Base-by-base conservation (phyloP, 306 rosid species). In the Quillaja saponaria region DNA sequence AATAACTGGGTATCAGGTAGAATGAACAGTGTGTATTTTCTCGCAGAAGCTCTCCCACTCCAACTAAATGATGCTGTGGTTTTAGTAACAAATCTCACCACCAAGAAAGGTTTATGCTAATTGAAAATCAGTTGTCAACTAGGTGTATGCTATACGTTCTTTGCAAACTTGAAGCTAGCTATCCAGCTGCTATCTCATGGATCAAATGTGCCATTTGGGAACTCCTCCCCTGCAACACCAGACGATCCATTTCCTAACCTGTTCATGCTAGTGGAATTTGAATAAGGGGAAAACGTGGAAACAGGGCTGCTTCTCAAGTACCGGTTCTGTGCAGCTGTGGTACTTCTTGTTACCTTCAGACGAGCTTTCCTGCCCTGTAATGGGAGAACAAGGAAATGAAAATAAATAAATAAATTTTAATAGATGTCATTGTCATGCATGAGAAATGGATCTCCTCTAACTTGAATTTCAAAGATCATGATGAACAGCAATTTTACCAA, bases 291-390 rank as follows among this genome's bases (percentile, higher is more conserved):
- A 67, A 79, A 72, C 44, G 84, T 64, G 33, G 95, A 74, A 78
- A 65, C 86, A 57, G 87, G 79, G 78, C 71, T 84, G 78, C 84
- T 83, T 67, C 95, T 81, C 9, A 90, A 68, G 64, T 78, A 47
- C 74, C 95, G 85, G 73, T 54, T 87, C 78, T 81, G 90, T 14
- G 96, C 78, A 7, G 90, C 96, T 0, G 96, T 80, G 85, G 81
- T 89, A 73, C 96, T 94, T 80, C 99, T 87, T 58, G 99, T 94
- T 41, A 81, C 85, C 68, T 94, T 94, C 7, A 67, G 78, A 46
- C 99, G 97, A 40, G 99, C 99, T 78, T 85, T 94, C 80, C 99
- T 85, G 48, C 99, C 99, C 99, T 94, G 87, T 46, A 25, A 48
- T 19, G 53, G 21, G 34, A 34, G 40, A 14, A 25, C 4, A 2